A percentile compares a stretch with the other conserved stretches of the same genome.
phyloP scores from a whole-genome alignment of 805 yeast genomes.

The Lachancea dasiensis region DNA sequence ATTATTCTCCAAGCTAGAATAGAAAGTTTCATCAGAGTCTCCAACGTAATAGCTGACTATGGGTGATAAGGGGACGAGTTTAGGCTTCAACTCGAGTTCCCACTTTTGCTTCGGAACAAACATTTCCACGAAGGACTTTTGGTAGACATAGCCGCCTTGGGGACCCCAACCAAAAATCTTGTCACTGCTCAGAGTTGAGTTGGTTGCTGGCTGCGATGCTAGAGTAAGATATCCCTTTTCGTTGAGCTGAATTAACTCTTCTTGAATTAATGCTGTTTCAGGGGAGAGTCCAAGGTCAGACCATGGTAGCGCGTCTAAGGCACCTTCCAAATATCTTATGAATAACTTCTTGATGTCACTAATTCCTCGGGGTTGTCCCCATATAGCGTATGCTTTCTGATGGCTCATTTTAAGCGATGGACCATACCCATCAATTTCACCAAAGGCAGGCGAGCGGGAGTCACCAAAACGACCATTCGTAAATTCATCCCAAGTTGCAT shows the following conservation, averaged over 20 bases:
- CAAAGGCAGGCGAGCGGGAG: conserved; percentile 92
- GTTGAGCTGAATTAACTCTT: conserved; percentile 76
- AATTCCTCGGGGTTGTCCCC: conserved; percentile 70
- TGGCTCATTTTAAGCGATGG: conserved; percentile 76
- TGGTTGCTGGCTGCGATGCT: conserved; percentile 94
- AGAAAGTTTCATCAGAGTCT: conserved; percentile 50
- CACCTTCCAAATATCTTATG: conserved; percentile 65
- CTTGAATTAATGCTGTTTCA: conserved; percentile 90
- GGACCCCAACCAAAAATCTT: conserved; percentile 98
- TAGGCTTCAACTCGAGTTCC: conserved; percentile 49
- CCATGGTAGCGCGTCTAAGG: conserved; percentile 83
- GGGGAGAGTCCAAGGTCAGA: conserved; percentile 78
- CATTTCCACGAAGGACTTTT: conserved; percentile 89
- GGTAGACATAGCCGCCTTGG: conserved; percentile 77
- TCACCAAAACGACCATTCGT: conserved; percentile 96
- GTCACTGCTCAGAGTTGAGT: conserved; percentile 73
- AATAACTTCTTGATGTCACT: conserved; percentile 63
- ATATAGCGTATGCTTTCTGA: conserved; percentile 57
- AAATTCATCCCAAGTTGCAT: conserved; percentile 96
- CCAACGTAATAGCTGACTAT: conserved; percentile 71
- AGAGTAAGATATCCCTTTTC: conserved; percentile 73
- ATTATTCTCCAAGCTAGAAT: conserved; percentile 50
- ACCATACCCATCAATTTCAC: conserved; percentile 97
- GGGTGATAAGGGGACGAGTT: conserved; percentile 39
- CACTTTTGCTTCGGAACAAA: conserved; percentile 71